Base-by-base conservation (phyloP, 2,329 filamentous ascomycete species). In the Fusarium continuum region DNA sequence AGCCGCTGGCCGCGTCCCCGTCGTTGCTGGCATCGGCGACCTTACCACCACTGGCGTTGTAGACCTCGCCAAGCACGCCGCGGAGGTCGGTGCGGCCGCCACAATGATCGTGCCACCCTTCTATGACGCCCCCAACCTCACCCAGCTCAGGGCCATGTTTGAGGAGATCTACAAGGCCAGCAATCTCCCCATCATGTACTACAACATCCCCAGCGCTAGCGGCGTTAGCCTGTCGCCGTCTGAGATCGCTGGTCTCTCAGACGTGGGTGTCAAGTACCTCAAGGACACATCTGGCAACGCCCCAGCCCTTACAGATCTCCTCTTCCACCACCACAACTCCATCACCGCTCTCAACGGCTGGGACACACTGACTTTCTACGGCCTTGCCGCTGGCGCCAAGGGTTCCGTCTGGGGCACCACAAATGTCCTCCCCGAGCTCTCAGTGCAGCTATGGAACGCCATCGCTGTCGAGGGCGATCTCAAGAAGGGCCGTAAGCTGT, bases 361-460 rank as follows among this genome's bases (percentile, higher is more conserved):
- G 82, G 82, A 84, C 55, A 83, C 81, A 0, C 70, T 84, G 14
- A 84, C 82, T 0, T 84, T 84, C 65, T 83, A 83, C 59, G 81
- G 82, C 9, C 70, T 84, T 9, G 79, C 78, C 1, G 80, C 81
- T 1, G 82, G 82, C 0, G 79, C 80, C 8, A 79, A 79, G 39
- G 82, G 82, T 4, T 79, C 77, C 4, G 78, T 83, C 1, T 83
- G 81, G 81, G 81, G 81, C 1, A 79, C 81, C 0, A 78, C 80
- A 3, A 83, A 84, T 54, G 72, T 83, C 14, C 79, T 83, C 9
- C 81, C 81, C 0, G 80, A 83, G 59, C 68, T 83, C 16, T 79
- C 79, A 1, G 73, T 80, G 14, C 69, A 81, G 68, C 69, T 84
- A 2, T 83, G 79, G 77, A 74, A 83, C 17, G 77, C 80, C 0